Evolutionary conservation across 2,329 filamentous ascomycete genomes (phyloP).

Genomic region (Arthroderma uncinatum): DNA sequence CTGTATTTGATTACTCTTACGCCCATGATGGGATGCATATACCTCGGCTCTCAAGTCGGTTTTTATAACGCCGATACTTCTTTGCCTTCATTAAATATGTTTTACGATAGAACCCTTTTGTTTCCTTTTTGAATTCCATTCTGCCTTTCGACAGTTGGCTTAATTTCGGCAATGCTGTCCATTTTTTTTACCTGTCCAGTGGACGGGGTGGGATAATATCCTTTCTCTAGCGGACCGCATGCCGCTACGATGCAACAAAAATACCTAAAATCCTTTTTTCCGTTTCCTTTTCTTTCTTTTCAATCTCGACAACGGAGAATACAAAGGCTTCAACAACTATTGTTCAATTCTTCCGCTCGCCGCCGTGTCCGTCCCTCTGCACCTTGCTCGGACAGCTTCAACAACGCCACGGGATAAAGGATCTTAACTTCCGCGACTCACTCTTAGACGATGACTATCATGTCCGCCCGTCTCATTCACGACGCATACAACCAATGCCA

Average conservation of each 20-base stretch:
- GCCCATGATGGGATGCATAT: not conserved
- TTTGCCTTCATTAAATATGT: conserved; percentile 4
- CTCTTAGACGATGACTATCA: not conserved
- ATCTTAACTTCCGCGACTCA: not conserved
- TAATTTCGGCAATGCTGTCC: not conserved
- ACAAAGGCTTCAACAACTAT: not conserved
- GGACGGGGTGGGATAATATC: not conserved
- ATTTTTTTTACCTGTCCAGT: not conserved
- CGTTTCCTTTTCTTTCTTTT: not conserved
- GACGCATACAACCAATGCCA: not conserved
- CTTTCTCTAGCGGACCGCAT: not conserved
- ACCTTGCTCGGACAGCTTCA: not conserved
- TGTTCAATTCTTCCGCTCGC: not conserved
- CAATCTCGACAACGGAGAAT: not conserved
- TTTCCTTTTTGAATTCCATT: not conserved
- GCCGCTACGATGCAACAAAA: not conserved
- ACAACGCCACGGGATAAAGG: not conserved
- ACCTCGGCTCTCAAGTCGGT: not conserved
- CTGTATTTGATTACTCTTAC: not conserved
- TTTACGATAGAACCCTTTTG: conserved; percentile 1
- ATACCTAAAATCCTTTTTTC: not conserved
- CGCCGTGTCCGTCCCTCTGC: not conserved
- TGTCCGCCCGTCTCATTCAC: not conserved
- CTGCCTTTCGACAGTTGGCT: not conserved
- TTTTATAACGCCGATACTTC: not conserved